A percentile compares a stretch with the other conserved stretches of the same genome.
Evolutionary conservation across 1,284 basidiomycete species (phyloP).

Genomic region (Dichomitus squalens): DNA sequence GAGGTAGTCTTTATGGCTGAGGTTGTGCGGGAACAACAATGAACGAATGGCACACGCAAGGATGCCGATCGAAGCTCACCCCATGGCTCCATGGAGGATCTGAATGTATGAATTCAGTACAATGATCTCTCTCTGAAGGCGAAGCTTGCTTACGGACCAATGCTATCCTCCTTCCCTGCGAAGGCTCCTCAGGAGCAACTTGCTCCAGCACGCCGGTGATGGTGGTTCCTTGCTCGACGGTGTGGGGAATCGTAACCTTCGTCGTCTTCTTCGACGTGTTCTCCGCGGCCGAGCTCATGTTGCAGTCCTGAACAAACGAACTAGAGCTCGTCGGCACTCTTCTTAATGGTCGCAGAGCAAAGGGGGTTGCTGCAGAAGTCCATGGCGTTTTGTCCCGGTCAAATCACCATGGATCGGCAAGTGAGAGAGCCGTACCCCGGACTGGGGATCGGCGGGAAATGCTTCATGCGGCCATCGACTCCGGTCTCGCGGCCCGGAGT

Average conservation of each 20-base stretch:
- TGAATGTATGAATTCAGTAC: constrained; percentile 31
- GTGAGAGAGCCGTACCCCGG: constrained; percentile 2
- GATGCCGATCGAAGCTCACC: constrained; percentile 42
- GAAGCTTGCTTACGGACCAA: constrained; percentile 51
- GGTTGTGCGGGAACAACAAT: neutral
- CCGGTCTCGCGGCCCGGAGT: constrained; percentile 7
- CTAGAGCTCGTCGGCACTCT: neutral
- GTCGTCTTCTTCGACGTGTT: constrained; percentile 40
- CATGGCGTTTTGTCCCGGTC: neutral
- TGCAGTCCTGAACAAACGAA: neutral
- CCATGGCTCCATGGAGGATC: constrained; percentile 79
- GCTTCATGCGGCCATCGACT: neutral
- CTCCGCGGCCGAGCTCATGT: constrained; percentile 4
- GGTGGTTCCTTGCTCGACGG: constrained; percentile 45
- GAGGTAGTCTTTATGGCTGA: constrained; percentile 81
- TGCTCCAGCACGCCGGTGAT: constrained; percentile 71
- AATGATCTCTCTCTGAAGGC: neutral
- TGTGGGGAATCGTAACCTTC: constrained; percentile 61
- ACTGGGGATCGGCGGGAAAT: neutral
- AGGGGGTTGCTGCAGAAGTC: too few relatives aligned
- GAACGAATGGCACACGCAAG: neutral
- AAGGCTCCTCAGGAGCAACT: constrained; percentile 48
- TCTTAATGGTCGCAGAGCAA: neutral
- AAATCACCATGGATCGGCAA: too few relatives aligned
- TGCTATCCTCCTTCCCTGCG: constrained; percentile 62